Conservation (phyloP, 495 filamentous ascomycete genomes). For the Penicillium arizonense region DNA sequence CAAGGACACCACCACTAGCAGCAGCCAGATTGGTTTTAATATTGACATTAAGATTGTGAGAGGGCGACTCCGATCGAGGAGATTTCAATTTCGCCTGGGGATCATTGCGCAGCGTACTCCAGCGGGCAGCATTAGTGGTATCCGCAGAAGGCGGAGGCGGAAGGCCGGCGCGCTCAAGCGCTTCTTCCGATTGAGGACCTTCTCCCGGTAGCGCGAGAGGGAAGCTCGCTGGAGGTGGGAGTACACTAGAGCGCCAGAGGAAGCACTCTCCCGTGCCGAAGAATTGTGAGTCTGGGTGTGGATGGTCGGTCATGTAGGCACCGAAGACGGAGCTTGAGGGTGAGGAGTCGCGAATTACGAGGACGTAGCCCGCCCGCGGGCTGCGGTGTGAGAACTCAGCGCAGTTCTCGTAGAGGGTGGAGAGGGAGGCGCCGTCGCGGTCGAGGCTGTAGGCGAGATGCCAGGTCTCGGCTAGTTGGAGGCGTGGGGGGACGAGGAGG, state of each 20-base stretch:
- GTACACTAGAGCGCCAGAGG: conserved; percentile 81
- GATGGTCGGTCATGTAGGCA: conserved; percentile 87
- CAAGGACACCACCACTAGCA: conserved; percentile 27
- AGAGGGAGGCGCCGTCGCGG: conserved; percentile 82
- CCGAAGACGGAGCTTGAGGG: conserved; percentile 69
- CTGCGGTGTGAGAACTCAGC: conserved; percentile 56
- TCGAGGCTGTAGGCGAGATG: conserved; percentile 85
- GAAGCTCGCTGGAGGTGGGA: conserved; percentile 46
- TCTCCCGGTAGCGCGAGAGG: conserved; percentile 42
- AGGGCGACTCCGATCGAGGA: conserved; percentile 9
- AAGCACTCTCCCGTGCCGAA: conserved; percentile 98
- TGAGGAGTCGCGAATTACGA: conserved; percentile 75
- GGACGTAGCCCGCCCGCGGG: conserved; percentile 76
- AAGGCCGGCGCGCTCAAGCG: conserved; percentile 40
- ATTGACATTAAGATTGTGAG: conserved; percentile 28
- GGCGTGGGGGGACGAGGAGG: conserved; percentile 76
- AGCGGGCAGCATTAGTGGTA: conserved; percentile 66
- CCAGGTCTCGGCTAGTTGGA: conserved; percentile 89
- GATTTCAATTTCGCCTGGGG: conserved; percentile 23
- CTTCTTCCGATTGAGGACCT: conserved; percentile 33
- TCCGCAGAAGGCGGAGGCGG: conserved; percentile 76
- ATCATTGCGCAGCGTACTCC: conserved; percentile 59
- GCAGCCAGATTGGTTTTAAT: conserved; percentile 27
- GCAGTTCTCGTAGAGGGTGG: conserved; percentile 81
- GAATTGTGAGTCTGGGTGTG: conserved; percentile 77